Evolutionary conservation across 164 flowering plant genomes (phyloP).

Genomic region (Protea cynaroides): DNA sequence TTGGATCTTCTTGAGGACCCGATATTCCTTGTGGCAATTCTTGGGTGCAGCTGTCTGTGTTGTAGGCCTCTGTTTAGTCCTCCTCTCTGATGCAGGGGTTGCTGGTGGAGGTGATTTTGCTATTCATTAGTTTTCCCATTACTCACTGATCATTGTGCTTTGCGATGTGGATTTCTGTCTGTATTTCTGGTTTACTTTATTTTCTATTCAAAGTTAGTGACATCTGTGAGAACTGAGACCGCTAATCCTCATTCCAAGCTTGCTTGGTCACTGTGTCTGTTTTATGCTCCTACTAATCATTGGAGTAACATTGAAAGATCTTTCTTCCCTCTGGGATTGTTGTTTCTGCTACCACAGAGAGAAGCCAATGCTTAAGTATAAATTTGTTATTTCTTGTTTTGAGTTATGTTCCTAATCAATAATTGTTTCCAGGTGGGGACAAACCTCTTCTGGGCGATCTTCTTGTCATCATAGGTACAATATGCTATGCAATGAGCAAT

Average conservation of each 20-base stretch:
- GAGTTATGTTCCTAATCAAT: background rate
- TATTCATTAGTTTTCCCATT: background rate
- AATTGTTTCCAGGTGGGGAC: conserved; percentile 44
- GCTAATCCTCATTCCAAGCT: no score
- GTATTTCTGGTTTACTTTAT: no score
- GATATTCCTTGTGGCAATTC: conserved; percentile 59
- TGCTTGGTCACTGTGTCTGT: no score
- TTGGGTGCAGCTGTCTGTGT: conserved; percentile 55
- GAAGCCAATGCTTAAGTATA: no score
- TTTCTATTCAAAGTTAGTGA: no score
- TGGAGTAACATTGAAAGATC: background rate
- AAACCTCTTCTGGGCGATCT: conserved; percentile 66
- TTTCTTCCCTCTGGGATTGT: background rate
- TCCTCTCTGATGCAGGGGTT: conserved; percentile 69
- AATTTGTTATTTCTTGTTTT: background rate
- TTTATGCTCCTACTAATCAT: no score
- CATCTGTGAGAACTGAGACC: no score
- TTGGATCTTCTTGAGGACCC: conserved; percentile 55
- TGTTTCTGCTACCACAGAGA: background rate
- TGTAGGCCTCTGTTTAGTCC: conserved; percentile 59
- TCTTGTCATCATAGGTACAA: conserved; percentile 62
- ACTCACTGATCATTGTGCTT: no score
- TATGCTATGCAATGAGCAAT: conserved; percentile 62
- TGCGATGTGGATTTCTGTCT: no score
- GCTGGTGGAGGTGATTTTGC: conserved; percentile 53